A percentile compares a stretch with the other conserved stretches of the same genome.
phyloP scores from a whole-genome alignment of 768 basidiomycete species.

The Gautieria morchelliformis region DNA sequence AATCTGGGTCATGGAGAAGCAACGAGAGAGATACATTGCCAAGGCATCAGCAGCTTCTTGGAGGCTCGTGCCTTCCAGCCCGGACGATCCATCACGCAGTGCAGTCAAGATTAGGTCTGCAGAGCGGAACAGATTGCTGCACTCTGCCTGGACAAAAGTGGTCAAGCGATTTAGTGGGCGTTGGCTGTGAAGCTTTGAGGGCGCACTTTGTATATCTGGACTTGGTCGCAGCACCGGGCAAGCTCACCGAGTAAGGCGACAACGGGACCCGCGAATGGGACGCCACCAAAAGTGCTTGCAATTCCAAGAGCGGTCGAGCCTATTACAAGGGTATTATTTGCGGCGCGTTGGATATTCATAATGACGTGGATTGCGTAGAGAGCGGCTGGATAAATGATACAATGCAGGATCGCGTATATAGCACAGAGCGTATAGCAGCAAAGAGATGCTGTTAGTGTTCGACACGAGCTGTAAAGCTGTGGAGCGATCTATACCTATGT shows the following conservation, averaged over 20 bases:
- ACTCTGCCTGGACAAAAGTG: slow-evolving; percentile 13
- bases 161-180: background rate
- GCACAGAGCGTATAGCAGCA: too few species aligned
- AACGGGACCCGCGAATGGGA: slow-evolving; percentile 19
- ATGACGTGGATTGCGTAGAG: background rate
- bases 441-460: too few species aligned
- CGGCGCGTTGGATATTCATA: background rate
- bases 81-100: slow-evolving; percentile 30
- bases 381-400: too few species aligned
- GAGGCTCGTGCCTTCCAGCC: slow-evolving; percentile 32
- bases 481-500: too few species aligned
- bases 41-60: slow-evolving; percentile 33
- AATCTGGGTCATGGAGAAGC: background rate
- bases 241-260: slow-evolving; percentile 37
- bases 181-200: slow-evolving; percentile 1
- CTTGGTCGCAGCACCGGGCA: slow-evolving; percentile 33
- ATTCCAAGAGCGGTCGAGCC: slow-evolving; percentile 2
- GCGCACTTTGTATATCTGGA: slow-evolving; percentile 40
- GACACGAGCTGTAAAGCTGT: too few species aligned
- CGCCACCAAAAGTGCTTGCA: slow-evolving; percentile 4
- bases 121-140: background rate
- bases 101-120: slow-evolving; percentile 9
- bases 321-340: background rate
- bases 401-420: too few species aligned
- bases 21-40: slow-evolving; percentile 27